Evolutionary conservation across 805 yeast species (phyloP), one percentile per base, ranked within the genome.

Genomic region (Candida incommunis): DNA sequence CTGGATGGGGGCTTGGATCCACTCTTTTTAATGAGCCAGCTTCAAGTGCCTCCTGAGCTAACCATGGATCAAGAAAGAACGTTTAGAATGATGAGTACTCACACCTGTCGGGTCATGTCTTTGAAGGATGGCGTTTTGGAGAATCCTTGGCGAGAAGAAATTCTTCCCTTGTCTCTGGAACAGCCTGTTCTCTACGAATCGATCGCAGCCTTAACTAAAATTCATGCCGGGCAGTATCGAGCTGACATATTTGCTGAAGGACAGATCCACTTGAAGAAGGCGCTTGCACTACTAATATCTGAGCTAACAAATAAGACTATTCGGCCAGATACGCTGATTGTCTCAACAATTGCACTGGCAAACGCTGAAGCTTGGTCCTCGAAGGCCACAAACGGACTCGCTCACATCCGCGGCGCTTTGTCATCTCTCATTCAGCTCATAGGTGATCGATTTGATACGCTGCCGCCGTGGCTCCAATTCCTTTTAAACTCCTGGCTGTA

Each of bases 311-410:
- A 59, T 41, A 54, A 62, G 16, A 49, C 65, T 1, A 63, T 74
- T 23, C 79, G 80, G 2, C 76, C 77, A 9, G 83, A 78, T 49
- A 76, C 78, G 11, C 83, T 84, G 1, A 61, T 80, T 20, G 76
- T 81, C 0, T 74, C 83, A 0, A 78, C 84, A 48, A 56, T 80
- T 46, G 73, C 76, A 18, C 61, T 80, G 45, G 80, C 84, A 0
- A 71, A 76, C 47, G 72, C 81, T 34, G 85, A 80, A 55, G 69
- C 80, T 0, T 79, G 85, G 85, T 80, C 77, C 54, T 71, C 77
- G 13, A 80, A 74, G 46, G 77, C 74, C 4, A 70, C 81, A 2
- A 75, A 81, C 22, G 84, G 85, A 11, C 74, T 79, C 43, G 78
- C 81, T 2, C 86, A 79, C 60, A 64, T 79, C 46, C 75, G 72